Evolutionary conservation across 106 monocot species (phyloP), one percentile per base, ranked within the genome.

Genomic region (Cymbidium sinense): DNA sequence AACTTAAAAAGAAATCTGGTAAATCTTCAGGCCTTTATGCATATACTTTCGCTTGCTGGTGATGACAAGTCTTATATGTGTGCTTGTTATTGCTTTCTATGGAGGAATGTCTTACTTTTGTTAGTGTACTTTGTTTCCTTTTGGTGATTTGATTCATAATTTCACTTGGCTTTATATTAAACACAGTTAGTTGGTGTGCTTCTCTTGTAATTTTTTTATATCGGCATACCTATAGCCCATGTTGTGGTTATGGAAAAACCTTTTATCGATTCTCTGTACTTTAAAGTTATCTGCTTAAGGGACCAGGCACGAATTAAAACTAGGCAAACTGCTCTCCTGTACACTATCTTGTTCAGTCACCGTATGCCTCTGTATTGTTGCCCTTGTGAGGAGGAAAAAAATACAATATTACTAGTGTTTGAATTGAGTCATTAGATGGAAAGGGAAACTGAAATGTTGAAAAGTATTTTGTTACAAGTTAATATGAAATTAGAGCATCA

Each of bases 91-190:
- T 30, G 65, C 13, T 65, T 58, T 58, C 58, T 23, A n/a, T 65
- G 65, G 23, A 30, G 31, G 65, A 65, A 13, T 31, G 3, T 65
- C 27, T 65, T 65, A 11, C 27, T 65, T 65, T 65, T 65, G 65
- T 9, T 65, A 29, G 30, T 65, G 27, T 13, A 65, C 30, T 27
- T 58, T 21, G 58, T 30, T 65, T 65, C 30, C 8, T 65, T 11
- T 65, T 65, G 65, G 15, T 65, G 65, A 65, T 65, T 65, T 65
- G 30, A 65, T 65, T 29, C 65, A 29, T 65, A 65, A 29, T 65
- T 27, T 29, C 13, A 30, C 11, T 65, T 13, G 12, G 27, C 30
- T 65, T 2, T 65, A 29, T 29, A 13, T 65, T 30, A 8, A 5
- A 65, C 11, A 29, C 11, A 65, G 30, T 12, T 31, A 11, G 21